Percentiles rank a stretch among this genome's conserved stretches.
These are phyloP conservation scores for Colletotrichum coccodes DNA, from an alignment of 2,329 filamentous ascomycete genomes.

Conservation along the genomic window DNA sequence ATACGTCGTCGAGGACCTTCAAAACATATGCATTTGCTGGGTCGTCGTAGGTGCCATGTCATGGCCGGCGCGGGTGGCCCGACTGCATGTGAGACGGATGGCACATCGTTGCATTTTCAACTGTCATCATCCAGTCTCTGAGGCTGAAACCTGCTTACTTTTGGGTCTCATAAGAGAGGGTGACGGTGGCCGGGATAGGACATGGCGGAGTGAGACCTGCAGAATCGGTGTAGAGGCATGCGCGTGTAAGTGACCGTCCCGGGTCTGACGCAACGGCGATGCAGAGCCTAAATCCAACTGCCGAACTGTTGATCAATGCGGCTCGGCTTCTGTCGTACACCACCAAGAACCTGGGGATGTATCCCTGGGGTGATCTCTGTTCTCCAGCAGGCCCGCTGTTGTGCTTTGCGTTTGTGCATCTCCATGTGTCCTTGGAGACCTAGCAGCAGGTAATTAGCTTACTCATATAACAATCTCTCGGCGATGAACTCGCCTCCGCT, in stretches of 20 bases:
- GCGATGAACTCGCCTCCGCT: not conserved
- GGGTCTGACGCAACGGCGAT: not conserved
- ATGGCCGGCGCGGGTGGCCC: no score
- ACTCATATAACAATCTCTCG: not conserved
- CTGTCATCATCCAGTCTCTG: not conserved
- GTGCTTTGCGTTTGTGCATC: not conserved
- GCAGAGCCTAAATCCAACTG: not conserved
- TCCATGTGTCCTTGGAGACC: not conserved
- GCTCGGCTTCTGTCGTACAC: not conserved
- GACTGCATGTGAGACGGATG: not conserved
- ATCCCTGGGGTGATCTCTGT: not conserved
- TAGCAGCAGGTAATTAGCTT: not conserved
- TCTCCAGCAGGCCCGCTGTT: not conserved
- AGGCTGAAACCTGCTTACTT: not conserved
- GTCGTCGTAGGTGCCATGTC: no score
- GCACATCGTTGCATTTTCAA: not conserved
- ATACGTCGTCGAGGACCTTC: no score
- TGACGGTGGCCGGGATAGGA: not conserved
- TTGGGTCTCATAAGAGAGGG: not conserved
- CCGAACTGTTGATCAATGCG: not conserved
- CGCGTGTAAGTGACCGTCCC: not conserved
- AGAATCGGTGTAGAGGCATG: not conserved
- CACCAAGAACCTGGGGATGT: not conserved
- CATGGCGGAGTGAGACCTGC: not conserved
- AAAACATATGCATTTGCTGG: no score